Conservation (phyloP, 306 rosid species). For the Lagenaria siceraria region DNA sequence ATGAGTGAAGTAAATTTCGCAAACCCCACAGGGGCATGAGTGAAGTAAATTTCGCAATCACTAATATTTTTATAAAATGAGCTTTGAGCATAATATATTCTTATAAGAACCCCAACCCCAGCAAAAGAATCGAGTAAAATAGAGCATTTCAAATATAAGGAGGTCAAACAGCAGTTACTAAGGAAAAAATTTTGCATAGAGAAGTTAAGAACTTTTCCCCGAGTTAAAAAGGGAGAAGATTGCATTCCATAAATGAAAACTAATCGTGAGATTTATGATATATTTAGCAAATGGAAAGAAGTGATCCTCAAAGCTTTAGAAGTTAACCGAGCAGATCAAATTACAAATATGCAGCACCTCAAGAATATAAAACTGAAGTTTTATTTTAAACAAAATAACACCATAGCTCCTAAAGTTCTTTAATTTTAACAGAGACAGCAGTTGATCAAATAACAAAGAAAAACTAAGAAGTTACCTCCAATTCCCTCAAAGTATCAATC, state of each 20-base stretch:
- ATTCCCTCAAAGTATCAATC: constrained; percentile 69
- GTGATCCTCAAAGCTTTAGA: neutral
- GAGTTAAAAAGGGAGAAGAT: neutral
- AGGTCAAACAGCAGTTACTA: neutral
- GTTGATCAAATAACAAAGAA: neutral
- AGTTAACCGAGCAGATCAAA: neutral
- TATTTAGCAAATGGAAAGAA: neutral
- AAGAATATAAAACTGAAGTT: neutral
- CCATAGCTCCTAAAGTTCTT: neutral
- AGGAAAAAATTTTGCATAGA: neutral
- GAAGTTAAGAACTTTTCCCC: neutral
- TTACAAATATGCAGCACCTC: neutral
- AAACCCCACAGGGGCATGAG: neutral
- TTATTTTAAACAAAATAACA: neutral
- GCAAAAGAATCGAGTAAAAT: neutral
- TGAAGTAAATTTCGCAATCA: neutral
- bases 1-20: neutral
- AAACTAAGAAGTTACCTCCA: constrained; percentile 53
- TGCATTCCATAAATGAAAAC: neutral
- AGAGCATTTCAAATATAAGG: neutral
- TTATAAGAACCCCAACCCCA: neutral
- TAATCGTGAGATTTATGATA: neutral
- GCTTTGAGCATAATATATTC: neutral
- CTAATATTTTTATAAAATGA: neutral
- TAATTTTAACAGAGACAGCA: neutral